phyloP scores from a whole-genome alignment of 2,329 filamentous ascomycete genomes.

The Ophiognomonia clavigignenti-juglandacearum region DNA sequence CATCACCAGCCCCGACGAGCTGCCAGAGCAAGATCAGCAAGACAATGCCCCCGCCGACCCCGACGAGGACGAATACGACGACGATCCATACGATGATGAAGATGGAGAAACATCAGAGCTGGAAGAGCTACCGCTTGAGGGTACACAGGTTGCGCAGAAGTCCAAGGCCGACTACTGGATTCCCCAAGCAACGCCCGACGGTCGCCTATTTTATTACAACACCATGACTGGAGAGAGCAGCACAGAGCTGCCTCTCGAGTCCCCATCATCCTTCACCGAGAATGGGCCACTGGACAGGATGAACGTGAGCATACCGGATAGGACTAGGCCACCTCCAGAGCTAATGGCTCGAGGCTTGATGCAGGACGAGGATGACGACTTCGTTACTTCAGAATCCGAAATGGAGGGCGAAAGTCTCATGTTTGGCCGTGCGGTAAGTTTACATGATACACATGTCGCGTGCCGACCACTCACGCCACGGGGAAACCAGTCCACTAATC shows the following conservation, averaged over 20 bases:
- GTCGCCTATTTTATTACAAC: constrained; percentile 95
- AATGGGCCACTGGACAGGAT: constrained; percentile 82
- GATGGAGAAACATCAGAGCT: constrained; percentile 38
- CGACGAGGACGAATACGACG: constrained; percentile 32
- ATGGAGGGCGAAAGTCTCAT: constrained; percentile 72
- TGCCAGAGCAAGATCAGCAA: constrained; percentile 58
- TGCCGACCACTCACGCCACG: background rate
- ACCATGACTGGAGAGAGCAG: constrained; percentile 93
- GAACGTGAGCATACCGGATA: constrained; percentile 83
- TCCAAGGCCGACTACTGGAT: constrained; percentile 98
- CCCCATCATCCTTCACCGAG: constrained; percentile 74
- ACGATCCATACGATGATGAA: constrained; percentile 57
- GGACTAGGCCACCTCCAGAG: constrained; percentile 83
- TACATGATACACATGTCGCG: background rate
- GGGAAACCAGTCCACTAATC: constrained; percentile 2
- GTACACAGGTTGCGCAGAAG: constrained; percentile 55
- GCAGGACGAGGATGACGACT: constrained; percentile 85
- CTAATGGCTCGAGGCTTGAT: constrained; percentile 80
- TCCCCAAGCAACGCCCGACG: constrained; percentile 90
- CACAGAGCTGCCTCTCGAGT: constrained; percentile 91
- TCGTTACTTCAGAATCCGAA: constrained; percentile 77
- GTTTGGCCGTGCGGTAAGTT: constrained; percentile 62
- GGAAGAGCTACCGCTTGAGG: constrained; percentile 62
- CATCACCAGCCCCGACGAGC: constrained; percentile 70
- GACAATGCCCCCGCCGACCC: constrained; percentile 60